A percentile compares a stretch with the other conserved stretches of the same genome.
phyloP scores from a whole-genome alignment of 2,329 filamentous ascomycete genomes.

The Lachnellula occidentalis region DNA sequence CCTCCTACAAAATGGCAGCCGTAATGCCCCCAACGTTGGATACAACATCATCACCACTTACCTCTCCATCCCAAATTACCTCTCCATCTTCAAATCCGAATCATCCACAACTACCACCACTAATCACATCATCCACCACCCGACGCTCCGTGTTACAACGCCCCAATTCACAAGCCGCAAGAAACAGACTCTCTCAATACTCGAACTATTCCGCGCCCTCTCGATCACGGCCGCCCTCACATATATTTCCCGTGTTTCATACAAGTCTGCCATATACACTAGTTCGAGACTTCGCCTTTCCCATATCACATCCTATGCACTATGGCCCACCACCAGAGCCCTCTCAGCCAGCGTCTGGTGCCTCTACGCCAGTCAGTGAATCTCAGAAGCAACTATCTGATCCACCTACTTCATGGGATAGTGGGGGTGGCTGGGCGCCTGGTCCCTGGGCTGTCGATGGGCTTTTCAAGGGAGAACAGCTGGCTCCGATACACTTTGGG shows the following conservation, averaged over 20 bases:
- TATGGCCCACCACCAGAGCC: constrained; percentile 83
- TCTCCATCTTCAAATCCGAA: constrained; percentile 43
- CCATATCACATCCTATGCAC: constrained; percentile 75
- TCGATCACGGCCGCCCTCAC: constrained; percentile 74
- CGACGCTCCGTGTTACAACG: constrained; percentile 57
- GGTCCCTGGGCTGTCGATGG: constrained; percentile 34
- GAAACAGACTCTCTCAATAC: constrained; percentile 78
- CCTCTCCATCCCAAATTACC: constrained; percentile 46
- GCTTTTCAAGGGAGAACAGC: constrained; percentile 60
- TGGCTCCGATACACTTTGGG: constrained; percentile 77
- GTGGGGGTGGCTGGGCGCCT: constrained; percentile 53
- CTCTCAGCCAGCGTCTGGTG: constrained; percentile 63
- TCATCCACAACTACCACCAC: constrained; percentile 48
- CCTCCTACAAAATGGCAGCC: constrained; percentile 32
- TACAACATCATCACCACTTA: constrained; percentile 41
- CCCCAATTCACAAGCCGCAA: constrained; percentile 71
- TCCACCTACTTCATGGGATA: constrained; percentile 70
- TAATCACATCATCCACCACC: constrained; percentile 48
- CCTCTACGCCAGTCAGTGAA: constrained; percentile 82
- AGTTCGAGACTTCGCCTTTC: constrained; percentile 95
- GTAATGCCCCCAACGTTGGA: constrained; percentile 49
- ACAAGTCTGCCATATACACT: constrained; percentile 83
- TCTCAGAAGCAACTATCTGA: constrained; percentile 73
- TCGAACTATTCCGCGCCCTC: constrained; percentile 62
- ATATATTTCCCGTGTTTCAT: constrained; percentile 75